Evolutionary conservation across 2,329 filamentous ascomycete species (phyloP).

Genomic region (Lachnellula occidentalis): DNA sequence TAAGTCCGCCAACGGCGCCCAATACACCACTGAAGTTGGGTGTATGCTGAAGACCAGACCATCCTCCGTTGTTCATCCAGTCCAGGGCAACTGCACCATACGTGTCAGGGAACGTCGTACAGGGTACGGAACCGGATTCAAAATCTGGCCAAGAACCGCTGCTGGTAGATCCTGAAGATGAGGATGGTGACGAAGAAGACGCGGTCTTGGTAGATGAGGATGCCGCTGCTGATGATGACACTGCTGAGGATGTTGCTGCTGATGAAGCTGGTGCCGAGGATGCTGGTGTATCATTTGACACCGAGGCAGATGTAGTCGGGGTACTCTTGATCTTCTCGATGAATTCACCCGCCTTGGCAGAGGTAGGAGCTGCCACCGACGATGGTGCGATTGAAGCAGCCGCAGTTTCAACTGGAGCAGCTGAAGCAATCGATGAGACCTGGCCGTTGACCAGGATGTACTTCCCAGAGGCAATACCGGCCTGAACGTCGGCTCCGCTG

Average conservation of each 20-base stretch:
- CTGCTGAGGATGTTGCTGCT: constrained; percentile 17
- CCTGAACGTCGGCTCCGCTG: constrained; percentile 57
- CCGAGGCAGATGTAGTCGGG: constrained; percentile 27
- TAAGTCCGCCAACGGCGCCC: constrained; percentile 53
- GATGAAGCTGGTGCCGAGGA: constrained; percentile 34
- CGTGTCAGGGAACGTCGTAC: constrained; percentile 66
- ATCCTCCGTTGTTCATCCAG: constrained; percentile 68
- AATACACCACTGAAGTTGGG: constrained; percentile 39
- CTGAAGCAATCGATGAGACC: constrained; percentile 42
- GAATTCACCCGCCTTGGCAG: constrained; percentile 8
- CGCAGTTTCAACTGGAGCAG: constrained; percentile 25
- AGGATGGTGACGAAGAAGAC: constrained; percentile 31
- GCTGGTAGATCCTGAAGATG: constrained; percentile 27
- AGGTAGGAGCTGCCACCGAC: constrained; percentile 28
- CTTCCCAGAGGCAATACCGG: constrained; percentile 65
- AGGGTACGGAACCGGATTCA: constrained; percentile 67
- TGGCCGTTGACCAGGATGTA: constrained; percentile 59
- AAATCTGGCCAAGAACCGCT: constrained; percentile 51
- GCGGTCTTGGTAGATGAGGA: constrained; percentile 24
- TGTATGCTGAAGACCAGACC: constrained; percentile 69
- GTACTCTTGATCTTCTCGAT: constrained; percentile 12
- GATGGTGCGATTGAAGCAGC: constrained; percentile 29
- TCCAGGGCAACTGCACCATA: constrained; percentile 72
- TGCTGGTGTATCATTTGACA: constrained; percentile 33
- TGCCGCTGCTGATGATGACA: no score